Evolutionary conservation across 2,329 filamentous ascomycete species (phyloP).

Genomic region (Diplodia intermedia): DNA sequence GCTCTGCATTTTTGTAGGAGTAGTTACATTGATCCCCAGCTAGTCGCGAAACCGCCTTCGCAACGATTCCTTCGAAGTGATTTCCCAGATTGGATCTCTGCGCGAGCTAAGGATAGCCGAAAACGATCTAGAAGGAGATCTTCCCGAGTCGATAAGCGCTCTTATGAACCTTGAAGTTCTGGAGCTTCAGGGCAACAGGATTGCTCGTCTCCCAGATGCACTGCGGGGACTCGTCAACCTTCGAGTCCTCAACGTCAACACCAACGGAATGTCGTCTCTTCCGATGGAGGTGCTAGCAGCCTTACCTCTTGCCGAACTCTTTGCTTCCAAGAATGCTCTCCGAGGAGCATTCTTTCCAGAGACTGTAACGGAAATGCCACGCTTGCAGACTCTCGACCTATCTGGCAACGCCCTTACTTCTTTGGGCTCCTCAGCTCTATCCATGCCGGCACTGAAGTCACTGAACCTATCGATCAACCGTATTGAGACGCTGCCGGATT

Average conservation of each 20-base stretch:
- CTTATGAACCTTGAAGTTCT: slow-evolving; percentile 77
- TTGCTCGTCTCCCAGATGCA: slow-evolving; percentile 72
- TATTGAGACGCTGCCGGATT: slow-evolving; percentile 72
- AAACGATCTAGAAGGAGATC: slow-evolving; percentile 66
- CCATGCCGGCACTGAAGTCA: slow-evolving; percentile 74
- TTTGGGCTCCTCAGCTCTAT: slow-evolving; percentile 59
- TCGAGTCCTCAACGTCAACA: slow-evolving; percentile 75
- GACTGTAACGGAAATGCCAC: slow-evolving; percentile 53
- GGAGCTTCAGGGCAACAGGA: slow-evolving; percentile 80
- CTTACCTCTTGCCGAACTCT: slow-evolving; percentile 75
- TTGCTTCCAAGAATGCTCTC: slow-evolving; percentile 79
- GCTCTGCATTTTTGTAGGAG: neutral
- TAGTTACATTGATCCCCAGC: slow-evolving; percentile 14
- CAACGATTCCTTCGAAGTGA: slow-evolving; percentile 73
- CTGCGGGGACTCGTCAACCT: slow-evolving; percentile 73
- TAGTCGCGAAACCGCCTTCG: slow-evolving; percentile 82
- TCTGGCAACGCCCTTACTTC: slow-evolving; percentile 74
- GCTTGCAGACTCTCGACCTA: slow-evolving; percentile 78
- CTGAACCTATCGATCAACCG: slow-evolving; percentile 83
- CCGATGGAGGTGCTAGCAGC: slow-evolving; percentile 72
- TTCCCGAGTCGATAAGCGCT: slow-evolving; percentile 68
- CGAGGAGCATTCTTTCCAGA: slow-evolving; percentile 73
- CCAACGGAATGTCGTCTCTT: slow-evolving; percentile 73
- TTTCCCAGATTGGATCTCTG: slow-evolving; percentile 74
- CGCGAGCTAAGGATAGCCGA: slow-evolving; percentile 82